Conservation (phyloP, 1,284 basidiomycete genomes). For the Trametes sp. region DNA sequence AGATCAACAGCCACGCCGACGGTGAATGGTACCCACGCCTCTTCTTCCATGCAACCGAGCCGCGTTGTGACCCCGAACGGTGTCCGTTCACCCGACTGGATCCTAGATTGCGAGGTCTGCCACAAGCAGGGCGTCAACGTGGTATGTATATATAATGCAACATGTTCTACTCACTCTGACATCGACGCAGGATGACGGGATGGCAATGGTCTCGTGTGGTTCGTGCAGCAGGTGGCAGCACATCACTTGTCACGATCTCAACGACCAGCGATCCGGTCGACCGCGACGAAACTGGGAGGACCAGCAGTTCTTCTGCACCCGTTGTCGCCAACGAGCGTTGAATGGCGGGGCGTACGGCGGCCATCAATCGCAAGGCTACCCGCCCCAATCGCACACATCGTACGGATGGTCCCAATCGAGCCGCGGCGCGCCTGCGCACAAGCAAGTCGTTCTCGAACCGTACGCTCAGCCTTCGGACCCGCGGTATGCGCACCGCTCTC, state of each 20-base stretch:
- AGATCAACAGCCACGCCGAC: constrained; percentile 35
- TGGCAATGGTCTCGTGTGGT: constrained; percentile 82
- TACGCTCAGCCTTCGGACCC: constrained; percentile 31
- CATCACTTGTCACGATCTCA: constrained; percentile 76
- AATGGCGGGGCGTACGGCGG: constrained; percentile 21
- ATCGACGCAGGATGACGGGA: constrained; percentile 69
- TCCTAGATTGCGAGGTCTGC: constrained; percentile 87
- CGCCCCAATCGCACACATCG: constrained; percentile 14
- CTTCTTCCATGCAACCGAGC: constrained; percentile 34
- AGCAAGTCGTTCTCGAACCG: constrained; percentile 20
- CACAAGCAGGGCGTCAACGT: constrained; percentile 71
- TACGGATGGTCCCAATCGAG: constrained; percentile 26
- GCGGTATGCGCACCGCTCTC: constrained; percentile 28
- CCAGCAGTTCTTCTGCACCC: constrained; percentile 67
- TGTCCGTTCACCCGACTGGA: constrained; percentile 70
- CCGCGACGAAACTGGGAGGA: constrained; percentile 74
- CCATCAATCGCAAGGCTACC: constrained; percentile 19
- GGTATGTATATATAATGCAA: constrained; percentile 48
- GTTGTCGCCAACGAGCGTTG: constrained; percentile 47
- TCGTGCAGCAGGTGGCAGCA: constrained; percentile 86
- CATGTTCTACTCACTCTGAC: constrained; percentile 1
- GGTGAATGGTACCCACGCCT: constrained; percentile 33
- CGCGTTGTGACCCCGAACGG: constrained; percentile 48
- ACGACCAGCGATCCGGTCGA: constrained; percentile 62
- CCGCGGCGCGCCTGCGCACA: constrained; percentile 23